Conservation (phyloP, 306 rosid genomes). For the Prunus padus region DNA sequence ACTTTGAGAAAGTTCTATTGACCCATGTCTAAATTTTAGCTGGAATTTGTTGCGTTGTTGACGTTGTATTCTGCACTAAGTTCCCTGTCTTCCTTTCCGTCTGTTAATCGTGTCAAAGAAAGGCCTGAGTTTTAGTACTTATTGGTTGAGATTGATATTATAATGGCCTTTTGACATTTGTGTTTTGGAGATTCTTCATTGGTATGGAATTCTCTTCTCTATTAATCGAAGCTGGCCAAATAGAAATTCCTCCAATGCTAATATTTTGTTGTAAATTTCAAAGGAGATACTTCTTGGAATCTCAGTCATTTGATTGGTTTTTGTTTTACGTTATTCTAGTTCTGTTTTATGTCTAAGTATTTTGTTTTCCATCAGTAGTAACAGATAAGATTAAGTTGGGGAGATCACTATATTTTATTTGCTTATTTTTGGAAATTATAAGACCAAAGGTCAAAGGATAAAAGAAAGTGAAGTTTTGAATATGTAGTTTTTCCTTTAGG, state of each 20-base stretch:
- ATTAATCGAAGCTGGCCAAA: background rate
- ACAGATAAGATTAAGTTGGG: background rate
- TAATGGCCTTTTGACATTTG: background rate
- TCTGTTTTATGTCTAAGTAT: background rate
- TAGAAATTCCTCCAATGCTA: background rate
- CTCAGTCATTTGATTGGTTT: constrained; percentile 9
- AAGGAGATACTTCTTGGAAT: background rate
- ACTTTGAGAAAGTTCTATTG: background rate
- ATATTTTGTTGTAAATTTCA: background rate
- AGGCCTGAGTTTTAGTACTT: background rate
- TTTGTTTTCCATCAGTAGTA: constrained; percentile 2
- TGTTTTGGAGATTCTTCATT: background rate
- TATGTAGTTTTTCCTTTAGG: background rate
- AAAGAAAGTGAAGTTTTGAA: background rate
- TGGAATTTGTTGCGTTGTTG: constrained; percentile 10
- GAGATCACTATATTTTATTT: background rate
- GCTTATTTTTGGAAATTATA: background rate
- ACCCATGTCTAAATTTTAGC: background rate
- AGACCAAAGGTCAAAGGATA: background rate
- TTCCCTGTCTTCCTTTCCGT: background rate
- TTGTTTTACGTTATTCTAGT: background rate
- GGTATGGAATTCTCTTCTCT: background rate
- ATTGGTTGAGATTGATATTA: background rate
- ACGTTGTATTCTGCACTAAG: background rate
- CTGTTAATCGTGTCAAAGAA: background rate